Evolutionary conservation across 2,329 filamentous ascomycete genomes (phyloP).

Genomic region (Corniculantispora saksenae): DNA sequence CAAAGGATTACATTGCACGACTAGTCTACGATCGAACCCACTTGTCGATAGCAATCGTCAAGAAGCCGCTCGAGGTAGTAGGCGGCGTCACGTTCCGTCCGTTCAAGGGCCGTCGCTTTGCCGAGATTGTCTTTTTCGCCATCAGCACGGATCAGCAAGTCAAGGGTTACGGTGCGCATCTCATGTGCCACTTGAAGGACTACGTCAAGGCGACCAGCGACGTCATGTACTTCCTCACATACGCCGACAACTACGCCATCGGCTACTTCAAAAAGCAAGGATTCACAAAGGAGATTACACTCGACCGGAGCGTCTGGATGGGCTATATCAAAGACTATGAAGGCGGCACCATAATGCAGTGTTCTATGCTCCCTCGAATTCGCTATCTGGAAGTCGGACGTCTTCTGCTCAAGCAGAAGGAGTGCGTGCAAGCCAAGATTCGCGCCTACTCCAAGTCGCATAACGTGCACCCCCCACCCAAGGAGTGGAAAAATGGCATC

Average conservation of each 20-base stretch:
- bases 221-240: constrained; percentile 98
- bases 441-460: constrained; percentile 87
- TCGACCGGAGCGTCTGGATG: constrained; percentile 93
- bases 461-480: constrained; percentile 80
- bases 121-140: constrained; percentile 98
- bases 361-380: constrained; percentile 91
- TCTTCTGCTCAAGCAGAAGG: constrained; percentile 97
- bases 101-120: constrained; percentile 88
- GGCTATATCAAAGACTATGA: constrained; percentile 99
- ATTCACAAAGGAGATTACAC: constrained; percentile 96
- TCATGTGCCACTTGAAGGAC: constrained; percentile 97
- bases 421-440: constrained; percentile 92
- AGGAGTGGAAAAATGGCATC: constrained; percentile 78
- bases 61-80: constrained; percentile 92
- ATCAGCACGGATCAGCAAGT: constrained; percentile 98
- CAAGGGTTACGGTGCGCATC: constrained; percentile 94
- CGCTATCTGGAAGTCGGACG: constrained; percentile 90
- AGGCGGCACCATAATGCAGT: constrained; percentile 98
- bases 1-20: constrained; percentile 96
- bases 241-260: constrained; percentile 98
- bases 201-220: constrained; percentile 96
- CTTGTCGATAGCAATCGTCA: constrained; percentile 94
- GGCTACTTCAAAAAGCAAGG: constrained; percentile 99
- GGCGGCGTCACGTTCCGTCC: constrained; percentile 96
- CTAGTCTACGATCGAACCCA: constrained; percentile 97